Base-by-base conservation (phyloP, 805 yeast genomes). In the Candida verbasci region DNA sequence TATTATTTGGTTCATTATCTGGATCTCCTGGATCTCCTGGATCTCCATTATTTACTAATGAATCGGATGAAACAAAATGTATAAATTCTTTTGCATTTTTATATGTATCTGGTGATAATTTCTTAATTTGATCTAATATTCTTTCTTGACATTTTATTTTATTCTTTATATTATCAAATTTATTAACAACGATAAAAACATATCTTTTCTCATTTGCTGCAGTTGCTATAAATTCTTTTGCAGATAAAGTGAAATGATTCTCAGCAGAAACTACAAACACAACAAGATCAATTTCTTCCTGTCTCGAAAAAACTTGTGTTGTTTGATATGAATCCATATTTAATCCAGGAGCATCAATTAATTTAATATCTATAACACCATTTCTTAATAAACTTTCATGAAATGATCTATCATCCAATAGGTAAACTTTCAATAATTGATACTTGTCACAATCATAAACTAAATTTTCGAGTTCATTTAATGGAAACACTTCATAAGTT, bases 291-390 rank as follows among this genome's bases (percentile, higher is more conserved):
- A 93, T 93, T 53, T 93, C 98, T 52, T 93, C 97, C 63, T 93
- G 97, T 42, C 97, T 77, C 2, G 96, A 83, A 56, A 91, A 89
- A 0, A 93, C 88, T 53, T 91, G 95, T 1, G 96, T 86, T 0
- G 99, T 93, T 56, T 87, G 96, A 49, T 82, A 83, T 4, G 93
- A 85, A 51, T 91, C 97, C 72, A 88, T 72, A 56, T 93, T 93
- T 39, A 93, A 69, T 0, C 99, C 99, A 0, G 99, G 99, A 0
- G 97, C 97, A 63, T 93, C 99, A 37, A 93, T 93, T 42, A 93
- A 68, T 17, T 89, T 78, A 39, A 93, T 88, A 52, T 93, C 97
- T 27, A 91, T 86, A 8, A 87, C 84, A 2, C 97, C 97, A 56
- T 93, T 93, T 41, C 81, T 76, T 40, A 93, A 65, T 37, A 93